Conservation (phyloP, 176 grass and related monocot genomes). For the Avena eriantha region DNA sequence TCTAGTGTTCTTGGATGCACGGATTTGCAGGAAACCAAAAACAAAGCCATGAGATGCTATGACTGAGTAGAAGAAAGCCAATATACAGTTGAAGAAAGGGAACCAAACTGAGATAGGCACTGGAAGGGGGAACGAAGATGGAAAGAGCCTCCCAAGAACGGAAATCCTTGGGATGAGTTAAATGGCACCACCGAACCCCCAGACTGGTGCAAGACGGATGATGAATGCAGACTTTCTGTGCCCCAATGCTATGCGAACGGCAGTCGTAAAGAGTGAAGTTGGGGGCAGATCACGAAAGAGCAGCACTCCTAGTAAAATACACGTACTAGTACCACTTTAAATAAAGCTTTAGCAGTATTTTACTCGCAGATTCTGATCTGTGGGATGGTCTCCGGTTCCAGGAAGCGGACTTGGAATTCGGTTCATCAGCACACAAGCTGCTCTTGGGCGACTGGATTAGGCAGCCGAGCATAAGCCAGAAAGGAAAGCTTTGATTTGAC, state of each 20-base stretch:
- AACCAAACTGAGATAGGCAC: conserved; percentile 42
- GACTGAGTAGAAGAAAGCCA: neutral
- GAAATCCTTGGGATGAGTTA: conserved; percentile 24
- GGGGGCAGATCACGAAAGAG: conserved; percentile 49
- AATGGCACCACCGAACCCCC: conserved; percentile 25
- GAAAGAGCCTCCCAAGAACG: conserved; percentile 31
- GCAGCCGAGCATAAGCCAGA: conserved; percentile 27
- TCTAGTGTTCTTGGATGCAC: neutral
- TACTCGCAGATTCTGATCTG: conserved; percentile 43
- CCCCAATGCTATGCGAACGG: conserved; percentile 27
- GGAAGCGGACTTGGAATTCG: conserved; percentile 21
- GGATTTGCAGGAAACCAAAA: conserved; percentile 43
- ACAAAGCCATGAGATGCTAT: conserved; percentile 9
- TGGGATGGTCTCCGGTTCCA: conserved; percentile 20
- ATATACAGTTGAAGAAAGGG: conserved; percentile 21
- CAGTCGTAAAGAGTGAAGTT: conserved; percentile 39
- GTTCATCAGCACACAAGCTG: conserved; percentile 26
- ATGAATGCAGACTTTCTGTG: conserved; percentile 32
- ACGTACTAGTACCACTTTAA: conserved; percentile 16
- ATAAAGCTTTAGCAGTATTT: conserved; percentile 38
- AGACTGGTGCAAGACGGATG: conserved; percentile 24
- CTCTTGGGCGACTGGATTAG: conserved; percentile 43
- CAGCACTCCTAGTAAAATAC: neutral
- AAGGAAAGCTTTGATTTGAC: conserved; percentile 2
- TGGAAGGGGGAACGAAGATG: conserved; percentile 24